Evolutionary conservation across 352 stramenopile genomes (phyloP), one percentile per base, ranked within the genome.

Genomic region (Pythium brassicae): DNA sequence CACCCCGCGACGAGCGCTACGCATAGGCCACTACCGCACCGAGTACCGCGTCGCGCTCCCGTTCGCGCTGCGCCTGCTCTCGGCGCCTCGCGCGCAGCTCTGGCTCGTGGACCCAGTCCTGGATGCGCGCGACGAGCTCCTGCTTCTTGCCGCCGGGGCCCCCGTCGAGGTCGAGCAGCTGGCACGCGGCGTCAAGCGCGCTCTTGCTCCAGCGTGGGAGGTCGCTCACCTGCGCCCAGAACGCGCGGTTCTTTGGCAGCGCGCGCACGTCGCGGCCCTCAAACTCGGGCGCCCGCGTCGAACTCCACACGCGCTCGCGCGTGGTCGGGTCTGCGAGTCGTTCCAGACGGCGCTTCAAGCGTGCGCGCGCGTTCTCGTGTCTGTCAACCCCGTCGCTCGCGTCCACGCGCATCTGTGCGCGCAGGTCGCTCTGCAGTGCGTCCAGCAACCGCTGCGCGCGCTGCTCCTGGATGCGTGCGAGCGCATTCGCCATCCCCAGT

Each of bases 31-130:
- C 10, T 11, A 22, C 50, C 45, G 59, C 32, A 83, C 73, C 71
- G 40, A 89, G 64, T 50, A 80, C 37, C 0, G 61, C 65, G 26
- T 88, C 77, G 3, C 63, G 61, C 51, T 83, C 59, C 5, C 66
- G 66, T 17, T 75, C 66, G 17, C 70, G 62, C 29, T 57, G 57
- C 34, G 74, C 59, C 34, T 75, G 65, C 34, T 71, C 53, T 47
- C 76, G 66, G 10, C 66, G 61, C 34, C 54, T 57, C 5, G 71
- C 71, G 5, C 59, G 23, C 53, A 86, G 74, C 57, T 75, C 71
- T 4, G 82, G 74, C 45, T 75, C 75, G 51, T 86, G 57, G 46
- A 92, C 62, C 82, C 82, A 92, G 58, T 88, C 82, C 58, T 89
- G 77, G 22, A 92, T 72, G 9, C 77, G 67, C 48, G 78, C 76